A percentile compares a stretch with the other conserved stretches of the same genome.
These are phyloP conservation scores for Syncephalastrum contaminatum DNA, from an alignment of 371 early-diverging fungal genomes.

Conservation along the genomic window DNA sequence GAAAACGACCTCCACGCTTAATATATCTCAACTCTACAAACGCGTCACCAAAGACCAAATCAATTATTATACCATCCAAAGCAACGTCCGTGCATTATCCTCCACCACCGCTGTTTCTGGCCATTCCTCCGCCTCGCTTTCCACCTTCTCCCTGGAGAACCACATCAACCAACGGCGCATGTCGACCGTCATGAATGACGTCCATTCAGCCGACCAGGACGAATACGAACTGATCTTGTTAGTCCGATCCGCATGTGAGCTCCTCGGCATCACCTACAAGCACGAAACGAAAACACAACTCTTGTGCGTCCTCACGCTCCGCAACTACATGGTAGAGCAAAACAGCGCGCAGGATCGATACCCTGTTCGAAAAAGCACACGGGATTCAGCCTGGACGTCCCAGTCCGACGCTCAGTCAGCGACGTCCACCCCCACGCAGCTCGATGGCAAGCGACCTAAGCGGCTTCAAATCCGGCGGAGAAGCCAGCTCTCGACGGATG, in stretches of 20 bases:
- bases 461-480: background rate
- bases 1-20: slow-evolving; percentile 33
- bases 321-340: slow-evolving; percentile 26
- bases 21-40: slow-evolving; percentile 34
- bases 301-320: slow-evolving; percentile 36
- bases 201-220: slow-evolving; percentile 21
- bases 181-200: background rate
- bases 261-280: slow-evolving; percentile 41
- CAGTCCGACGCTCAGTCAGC: slow-evolving; percentile 1
- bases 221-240: slow-evolving; percentile 37
- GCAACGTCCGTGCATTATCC: slow-evolving; percentile 30
- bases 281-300: slow-evolving; percentile 32
- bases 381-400: background rate
- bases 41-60: slow-evolving; percentile 40
- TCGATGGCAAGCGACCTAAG: background rate
- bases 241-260: slow-evolving; percentile 37
- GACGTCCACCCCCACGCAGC: slow-evolving; percentile 1
- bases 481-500: slow-evolving; percentile 5
- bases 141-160: slow-evolving; percentile 14
- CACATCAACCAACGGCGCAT: slow-evolving; percentile 1
- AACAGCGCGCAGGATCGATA: background rate
- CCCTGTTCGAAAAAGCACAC: background rate
- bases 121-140: slow-evolving; percentile 12
- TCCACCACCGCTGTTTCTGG: slow-evolving; percentile 22
- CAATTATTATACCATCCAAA: slow-evolving; percentile 37